Evolutionary conservation across 768 basidiomycete genomes (phyloP), one percentile per base, ranked within the genome.

Genomic region (Amanita polypyramis): DNA sequence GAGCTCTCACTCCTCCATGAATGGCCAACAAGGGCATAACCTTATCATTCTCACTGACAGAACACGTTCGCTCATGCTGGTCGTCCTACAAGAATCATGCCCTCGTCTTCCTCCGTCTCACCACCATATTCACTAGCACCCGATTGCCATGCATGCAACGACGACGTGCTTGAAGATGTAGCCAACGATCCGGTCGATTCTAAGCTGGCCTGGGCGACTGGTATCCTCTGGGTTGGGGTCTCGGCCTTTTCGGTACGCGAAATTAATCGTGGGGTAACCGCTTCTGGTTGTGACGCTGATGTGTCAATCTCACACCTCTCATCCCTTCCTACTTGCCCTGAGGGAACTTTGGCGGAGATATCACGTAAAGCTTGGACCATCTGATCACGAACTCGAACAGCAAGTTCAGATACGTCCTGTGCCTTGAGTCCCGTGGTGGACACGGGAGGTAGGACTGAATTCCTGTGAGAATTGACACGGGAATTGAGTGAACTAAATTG

Each of bases 391-490:
- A 92, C 81, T 45, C 74, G 77, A 25, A 70, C 66, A 0, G 79
- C 70, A 21, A 99, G 79, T 3, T 71, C 70, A 17, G 72, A 62
- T 32, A 90, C 82, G 58, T 98, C 93, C 7, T 73, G 75, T 1
- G 72, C 58, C 3, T 81, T 82, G 41, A 93, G 63, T 2, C 81
- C 85, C 11, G 70, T 62, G 1, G 96, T 98, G 9, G 78, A 64
- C 41, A 95, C 76, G 0, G 95, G 91, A 12, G 92, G 87, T n/a
- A 99, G 77, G 42, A 97, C 96, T 97, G 58, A 32, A 35, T 37
- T 27, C 33, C 36, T 43, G 17, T 47, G 39, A 52, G 27, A 45
- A 44, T 32, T 15, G 51, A 43, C 25, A 10, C 14, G 38, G 45
- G 37, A 55, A 32, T 19, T 19, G 33, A 29, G 23, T 12, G 27